Evolutionary conservation across 495 filamentous ascomycete species (phyloP).

Genomic region (Lichenothelia convexa): DNA sequence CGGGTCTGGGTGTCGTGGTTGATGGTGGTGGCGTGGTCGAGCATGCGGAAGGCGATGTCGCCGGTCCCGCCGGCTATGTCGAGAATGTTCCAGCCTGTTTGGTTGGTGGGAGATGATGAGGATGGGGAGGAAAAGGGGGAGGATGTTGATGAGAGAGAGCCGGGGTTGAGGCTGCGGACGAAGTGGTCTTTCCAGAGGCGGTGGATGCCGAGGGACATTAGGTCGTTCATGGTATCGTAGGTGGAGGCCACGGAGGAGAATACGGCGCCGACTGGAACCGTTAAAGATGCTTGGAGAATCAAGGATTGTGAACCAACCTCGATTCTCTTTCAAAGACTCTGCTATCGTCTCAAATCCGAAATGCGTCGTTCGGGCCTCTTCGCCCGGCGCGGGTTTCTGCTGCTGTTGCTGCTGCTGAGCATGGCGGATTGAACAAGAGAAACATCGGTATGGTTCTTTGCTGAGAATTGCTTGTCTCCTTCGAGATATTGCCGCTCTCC

Average conservation of each 20-base stretch:
- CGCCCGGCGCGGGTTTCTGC: conserved; percentile 4
- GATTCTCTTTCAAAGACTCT: conserved; percentile 60
- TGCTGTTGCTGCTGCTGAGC: conserved; percentile 23
- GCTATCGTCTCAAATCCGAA: conserved; percentile 86
- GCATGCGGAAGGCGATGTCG: conserved; percentile 93
- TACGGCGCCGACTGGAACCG: conserved; percentile 51
- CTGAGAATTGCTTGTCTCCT: not conserved
- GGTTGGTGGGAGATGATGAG: no score
- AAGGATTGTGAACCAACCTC: conserved; percentile 29
- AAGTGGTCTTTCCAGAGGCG: conserved; percentile 98
- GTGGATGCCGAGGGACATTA: conserved; percentile 95
- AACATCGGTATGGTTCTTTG: conserved; percentile 28
- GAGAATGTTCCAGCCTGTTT: conserved; percentile 58
- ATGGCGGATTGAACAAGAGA: conserved; percentile 32
- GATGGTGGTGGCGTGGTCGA: conserved; percentile 69
- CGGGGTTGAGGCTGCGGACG: conserved; percentile 79
- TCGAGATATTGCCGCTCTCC: conserved; percentile 8
- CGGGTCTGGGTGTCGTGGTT: conserved; percentile 60
- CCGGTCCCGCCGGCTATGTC: conserved; percentile 95
- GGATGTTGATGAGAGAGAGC: conserved; percentile 37
- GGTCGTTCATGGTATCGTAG: conserved; percentile 94
- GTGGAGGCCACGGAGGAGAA: conserved; percentile 90
- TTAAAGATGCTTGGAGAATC: not conserved
- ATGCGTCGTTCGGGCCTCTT: conserved; percentile 56
- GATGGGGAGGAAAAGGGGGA: conserved; percentile 23